Percentiles rank a stretch among this genome's conserved stretches.
These are phyloP conservation scores for Pseudogymnoascus sp. DNA, from an alignment of 2,329 filamentous ascomycete species.

Conservation along the genomic window DNA sequence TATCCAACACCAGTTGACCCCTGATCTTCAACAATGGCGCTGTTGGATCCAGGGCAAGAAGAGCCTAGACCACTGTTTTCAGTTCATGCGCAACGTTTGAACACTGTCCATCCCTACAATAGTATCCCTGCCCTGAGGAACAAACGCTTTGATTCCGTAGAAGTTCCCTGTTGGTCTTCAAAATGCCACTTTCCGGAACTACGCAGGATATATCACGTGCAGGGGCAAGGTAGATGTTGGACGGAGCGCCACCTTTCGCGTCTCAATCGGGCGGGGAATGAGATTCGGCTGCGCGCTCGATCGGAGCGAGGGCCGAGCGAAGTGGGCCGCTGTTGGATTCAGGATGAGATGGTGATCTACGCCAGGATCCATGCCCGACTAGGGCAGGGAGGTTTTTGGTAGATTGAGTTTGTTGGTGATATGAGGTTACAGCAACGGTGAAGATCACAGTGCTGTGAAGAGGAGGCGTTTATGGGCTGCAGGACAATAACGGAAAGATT, in stretches of 20 bases:
- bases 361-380: not conserved
- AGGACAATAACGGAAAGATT: not conserved
- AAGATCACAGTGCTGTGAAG: not conserved
- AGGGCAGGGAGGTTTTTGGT: not conserved
- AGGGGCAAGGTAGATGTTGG: not conserved
- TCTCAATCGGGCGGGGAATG: not conserved
- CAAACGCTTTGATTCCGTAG: not conserved
- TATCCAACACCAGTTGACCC: not conserved
- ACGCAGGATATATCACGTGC: not conserved
- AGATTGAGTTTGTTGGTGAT: not conserved
- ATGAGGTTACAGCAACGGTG: not conserved
- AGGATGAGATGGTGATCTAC: not conserved
- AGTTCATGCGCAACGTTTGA: not conserved
- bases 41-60: not conserved
- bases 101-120: not conserved
- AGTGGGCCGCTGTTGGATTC: not conserved
- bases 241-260: not conserved
- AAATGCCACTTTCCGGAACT: not conserved
- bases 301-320: not conserved
- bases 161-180: not conserved
- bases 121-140: not conserved
- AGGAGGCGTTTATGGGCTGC: not conserved
- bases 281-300: not conserved
- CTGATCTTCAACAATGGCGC: not conserved
- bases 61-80: not conserved